Evolutionary conservation across 2,329 filamentous ascomycete genomes (phyloP).

Genomic region (Colletotrichum limetticola): DNA sequence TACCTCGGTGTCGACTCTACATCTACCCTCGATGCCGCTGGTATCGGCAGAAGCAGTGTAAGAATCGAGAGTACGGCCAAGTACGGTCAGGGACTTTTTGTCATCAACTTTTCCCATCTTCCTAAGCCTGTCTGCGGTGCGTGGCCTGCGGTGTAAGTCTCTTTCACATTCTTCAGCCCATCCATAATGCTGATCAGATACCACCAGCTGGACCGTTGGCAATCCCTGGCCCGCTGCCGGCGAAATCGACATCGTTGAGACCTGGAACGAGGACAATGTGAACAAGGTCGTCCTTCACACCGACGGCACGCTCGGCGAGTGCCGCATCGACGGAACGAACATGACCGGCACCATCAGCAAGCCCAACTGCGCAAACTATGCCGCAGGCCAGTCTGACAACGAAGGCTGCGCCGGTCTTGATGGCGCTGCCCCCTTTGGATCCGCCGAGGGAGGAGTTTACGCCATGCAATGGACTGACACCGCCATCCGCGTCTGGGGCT

Average conservation of each 20-base stretch:
- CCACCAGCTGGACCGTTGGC: slow-evolving; percentile 58
- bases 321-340: slow-evolving; percentile 43
- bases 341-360: slow-evolving; percentile 47
- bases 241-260: slow-evolving; percentile 75
- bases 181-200: neutral
- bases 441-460: slow-evolving; percentile 52
- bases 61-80: slow-evolving; percentile 70
- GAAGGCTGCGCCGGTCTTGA: slow-evolving; percentile 56
- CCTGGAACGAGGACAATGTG: slow-evolving; percentile 64
- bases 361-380: slow-evolving; percentile 53
- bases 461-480: slow-evolving; percentile 70
- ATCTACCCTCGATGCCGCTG: slow-evolving; percentile 37
- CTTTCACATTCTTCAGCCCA: neutral
- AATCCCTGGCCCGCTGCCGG: slow-evolving; percentile 68
- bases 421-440: slow-evolving; percentile 50
- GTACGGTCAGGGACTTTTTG: slow-evolving; percentile 75
- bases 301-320: slow-evolving; percentile 46
- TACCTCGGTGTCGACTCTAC: slow-evolving; percentile 52
- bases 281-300: slow-evolving; percentile 72
- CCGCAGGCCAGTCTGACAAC: slow-evolving; percentile 46
- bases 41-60: slow-evolving; percentile 64
- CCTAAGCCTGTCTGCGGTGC: slow-evolving; percentile 73
- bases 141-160: slow-evolving; percentile 75
- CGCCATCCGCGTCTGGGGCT: slow-evolving; percentile 74
- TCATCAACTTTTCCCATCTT: slow-evolving; percentile 77